A percentile compares a stretch with the other conserved stretches of the same genome.
Conservation (phyloP, 2,329 filamentous ascomycete species). For the Bipolaris sorokiniana region DNA sequence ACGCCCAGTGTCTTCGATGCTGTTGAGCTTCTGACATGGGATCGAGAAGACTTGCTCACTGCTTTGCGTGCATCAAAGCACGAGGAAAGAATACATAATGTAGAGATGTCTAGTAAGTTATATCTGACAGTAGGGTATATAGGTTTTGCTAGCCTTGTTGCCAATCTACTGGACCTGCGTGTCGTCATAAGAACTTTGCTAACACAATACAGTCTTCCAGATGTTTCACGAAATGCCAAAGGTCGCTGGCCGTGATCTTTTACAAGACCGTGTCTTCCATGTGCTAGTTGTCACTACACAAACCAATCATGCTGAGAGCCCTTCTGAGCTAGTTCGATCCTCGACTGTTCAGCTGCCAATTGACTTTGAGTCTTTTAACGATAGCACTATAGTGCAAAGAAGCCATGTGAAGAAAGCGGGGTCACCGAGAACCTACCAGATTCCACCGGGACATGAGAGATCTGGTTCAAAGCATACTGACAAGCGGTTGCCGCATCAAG, state of each 20-base stretch:
- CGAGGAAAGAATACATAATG: conserved; percentile 31
- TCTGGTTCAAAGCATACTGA: conserved; percentile 13
- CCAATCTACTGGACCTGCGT: too few species aligned
- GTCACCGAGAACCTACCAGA: conserved; percentile 13
- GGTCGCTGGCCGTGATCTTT: conserved; percentile 49
- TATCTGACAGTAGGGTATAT: not conserved
- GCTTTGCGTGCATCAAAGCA: conserved; percentile 29
- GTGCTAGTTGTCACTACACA: conserved; percentile 65
- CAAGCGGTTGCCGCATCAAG: conserved; percentile 43
- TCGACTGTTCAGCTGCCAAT: conserved; percentile 58
- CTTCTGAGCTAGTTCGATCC: conserved; percentile 58
- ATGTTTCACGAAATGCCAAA: conserved; percentile 67
- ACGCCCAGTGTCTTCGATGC: conserved; percentile 62
- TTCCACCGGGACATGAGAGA: conserved; percentile 1
- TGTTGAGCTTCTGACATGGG: conserved; percentile 54
- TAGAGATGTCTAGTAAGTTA: conserved; percentile 49
- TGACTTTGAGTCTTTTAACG: conserved; percentile 54
- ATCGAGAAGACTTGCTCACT: conserved; percentile 36
- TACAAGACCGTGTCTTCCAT: conserved; percentile 70
- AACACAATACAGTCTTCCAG: conserved; percentile 58
- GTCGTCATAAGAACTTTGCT: conserved; percentile 2
- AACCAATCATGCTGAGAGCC: conserved; percentile 21
- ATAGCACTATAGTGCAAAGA: conserved; percentile 17
- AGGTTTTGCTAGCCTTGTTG: not conserved
- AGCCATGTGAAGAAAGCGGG: conserved; percentile 24